phyloP scores from a whole-genome alignment of 1,139 yeast genomes.

The Zhuliangozyma parablackwelliae region DNA sequence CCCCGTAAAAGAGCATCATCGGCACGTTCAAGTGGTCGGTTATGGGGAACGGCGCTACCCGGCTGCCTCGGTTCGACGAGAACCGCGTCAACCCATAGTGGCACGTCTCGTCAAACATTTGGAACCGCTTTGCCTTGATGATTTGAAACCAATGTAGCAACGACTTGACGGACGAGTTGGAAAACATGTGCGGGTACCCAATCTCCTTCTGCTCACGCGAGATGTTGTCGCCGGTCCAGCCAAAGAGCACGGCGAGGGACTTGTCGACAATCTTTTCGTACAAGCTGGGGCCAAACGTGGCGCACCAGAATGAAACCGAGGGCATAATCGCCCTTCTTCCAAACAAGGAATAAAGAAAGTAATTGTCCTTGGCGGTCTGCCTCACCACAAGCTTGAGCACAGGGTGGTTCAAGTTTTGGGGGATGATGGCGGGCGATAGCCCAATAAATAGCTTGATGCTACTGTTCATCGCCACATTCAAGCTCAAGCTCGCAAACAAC shows the following conservation, averaged over 20 bases:
- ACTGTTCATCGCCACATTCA: constrained; percentile 31
- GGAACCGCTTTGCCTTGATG: constrained; percentile 36
- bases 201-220: constrained; percentile 29
- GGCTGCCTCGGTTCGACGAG: constrained; percentile 27
- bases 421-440: constrained; percentile 44
- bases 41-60: constrained; percentile 56
- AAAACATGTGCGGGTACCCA: constrained; percentile 47
- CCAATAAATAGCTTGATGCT: constrained; percentile 36
- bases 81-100: constrained; percentile 18
- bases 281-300: constrained; percentile 28
- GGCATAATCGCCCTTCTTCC: constrained; percentile 43
- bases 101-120: constrained; percentile 46
- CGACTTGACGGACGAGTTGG: constrained; percentile 43
- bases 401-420: constrained; percentile 37
- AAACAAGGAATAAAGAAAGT: constrained; percentile 33
- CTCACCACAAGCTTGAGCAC: constrained; percentile 31
- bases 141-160: constrained; percentile 49
- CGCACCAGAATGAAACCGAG: constrained; percentile 44
- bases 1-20: constrained; percentile 37
- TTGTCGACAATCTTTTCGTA: constrained; percentile 36
- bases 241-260: constrained; percentile 34
- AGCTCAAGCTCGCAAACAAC: constrained; percentile 38
- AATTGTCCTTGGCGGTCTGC: constrained; percentile 30
- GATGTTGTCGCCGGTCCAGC: constrained; percentile 38
- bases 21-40: constrained; percentile 42